Evolutionary conservation across 1,284 basidiomycete genomes (phyloP).

Genomic region (Austropuccinia psidii): DNA sequence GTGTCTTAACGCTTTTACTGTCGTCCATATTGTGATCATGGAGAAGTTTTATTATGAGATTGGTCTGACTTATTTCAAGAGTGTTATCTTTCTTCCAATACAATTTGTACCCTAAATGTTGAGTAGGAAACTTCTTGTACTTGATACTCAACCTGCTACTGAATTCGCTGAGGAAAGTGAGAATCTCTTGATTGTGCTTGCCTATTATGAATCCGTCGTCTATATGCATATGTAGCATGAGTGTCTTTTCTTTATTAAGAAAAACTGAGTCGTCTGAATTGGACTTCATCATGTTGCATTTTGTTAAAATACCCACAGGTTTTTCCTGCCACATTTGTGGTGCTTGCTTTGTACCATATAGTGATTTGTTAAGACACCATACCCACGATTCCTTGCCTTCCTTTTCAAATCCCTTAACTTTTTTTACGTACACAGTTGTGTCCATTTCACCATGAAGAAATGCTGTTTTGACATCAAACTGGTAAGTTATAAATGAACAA

Average conservation of each 20-base stretch:
- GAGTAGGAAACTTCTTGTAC: neutral
- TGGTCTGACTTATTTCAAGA: neutral
- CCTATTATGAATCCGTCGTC: neutral
- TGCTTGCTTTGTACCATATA: constrained; percentile 17
- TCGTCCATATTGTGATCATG: neutral
- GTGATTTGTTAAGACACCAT: neutral
- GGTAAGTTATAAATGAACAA: neutral
- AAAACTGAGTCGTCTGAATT: neutral
- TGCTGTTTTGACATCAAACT: constrained; percentile 2
- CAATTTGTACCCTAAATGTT: neutral
- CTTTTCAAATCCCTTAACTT: constrained; percentile 9
- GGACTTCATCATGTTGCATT: neutral
- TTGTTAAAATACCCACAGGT: neutral
- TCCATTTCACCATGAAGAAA: constrained; percentile 8
- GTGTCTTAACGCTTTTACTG: neutral
- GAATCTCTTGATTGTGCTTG: neutral
- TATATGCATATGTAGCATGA: constrained; percentile 12
- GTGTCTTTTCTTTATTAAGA: neutral
- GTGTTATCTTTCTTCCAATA: neutral
- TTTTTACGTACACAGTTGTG: neutral
- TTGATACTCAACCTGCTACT: neutral
- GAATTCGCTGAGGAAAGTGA: neutral
- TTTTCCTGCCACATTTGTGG: neutral
- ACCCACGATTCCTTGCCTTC: neutral
- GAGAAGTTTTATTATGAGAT: neutral